Conservation (phyloP, 2,329 filamentous ascomycete species). For the Ascochyta lentis region DNA sequence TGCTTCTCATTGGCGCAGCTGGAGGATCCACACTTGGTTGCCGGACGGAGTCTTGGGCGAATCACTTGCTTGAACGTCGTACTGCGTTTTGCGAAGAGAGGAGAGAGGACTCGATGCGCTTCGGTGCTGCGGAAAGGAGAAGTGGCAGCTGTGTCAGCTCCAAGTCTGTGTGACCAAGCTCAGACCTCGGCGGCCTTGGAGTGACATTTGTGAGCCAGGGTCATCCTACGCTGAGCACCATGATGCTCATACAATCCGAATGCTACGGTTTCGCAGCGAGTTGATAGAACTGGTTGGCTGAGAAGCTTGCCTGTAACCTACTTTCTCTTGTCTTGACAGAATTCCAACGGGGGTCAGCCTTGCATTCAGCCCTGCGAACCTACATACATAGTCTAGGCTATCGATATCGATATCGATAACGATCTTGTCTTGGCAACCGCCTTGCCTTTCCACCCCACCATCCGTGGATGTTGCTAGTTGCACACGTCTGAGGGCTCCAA, state of each 20-base stretch:
- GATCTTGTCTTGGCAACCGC: constrained; percentile 11
- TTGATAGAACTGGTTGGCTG: neutral
- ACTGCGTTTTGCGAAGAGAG: neutral
- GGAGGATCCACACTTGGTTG: neutral
- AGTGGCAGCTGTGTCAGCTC: constrained; percentile 10
- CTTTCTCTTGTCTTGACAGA: no score
- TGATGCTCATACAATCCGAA: neutral
- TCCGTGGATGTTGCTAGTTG: constrained; percentile 16
- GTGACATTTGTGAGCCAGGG: constrained; percentile 1
- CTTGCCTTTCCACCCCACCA: constrained; percentile 25
- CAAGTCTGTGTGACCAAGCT: constrained; percentile 11
- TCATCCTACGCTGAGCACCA: neutral
- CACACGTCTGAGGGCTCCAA: constrained; percentile 14
- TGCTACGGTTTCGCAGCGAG: neutral
- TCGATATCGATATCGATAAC: constrained; percentile 22
- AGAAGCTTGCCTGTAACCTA: no score
- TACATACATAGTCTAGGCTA: constrained; percentile 3
- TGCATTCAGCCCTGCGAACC: constrained; percentile 21
- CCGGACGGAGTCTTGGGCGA: neutral
- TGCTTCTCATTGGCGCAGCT: constrained; percentile 27
- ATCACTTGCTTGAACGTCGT: neutral
- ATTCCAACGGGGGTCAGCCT: neutral
- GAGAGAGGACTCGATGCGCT: neutral
- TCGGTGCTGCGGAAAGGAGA: neutral
- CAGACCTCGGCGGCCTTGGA: constrained; percentile 5